phyloP scores from a whole-genome alignment of 2,329 filamentous ascomycete genomes.

The Colletotrichum karsti region DNA sequence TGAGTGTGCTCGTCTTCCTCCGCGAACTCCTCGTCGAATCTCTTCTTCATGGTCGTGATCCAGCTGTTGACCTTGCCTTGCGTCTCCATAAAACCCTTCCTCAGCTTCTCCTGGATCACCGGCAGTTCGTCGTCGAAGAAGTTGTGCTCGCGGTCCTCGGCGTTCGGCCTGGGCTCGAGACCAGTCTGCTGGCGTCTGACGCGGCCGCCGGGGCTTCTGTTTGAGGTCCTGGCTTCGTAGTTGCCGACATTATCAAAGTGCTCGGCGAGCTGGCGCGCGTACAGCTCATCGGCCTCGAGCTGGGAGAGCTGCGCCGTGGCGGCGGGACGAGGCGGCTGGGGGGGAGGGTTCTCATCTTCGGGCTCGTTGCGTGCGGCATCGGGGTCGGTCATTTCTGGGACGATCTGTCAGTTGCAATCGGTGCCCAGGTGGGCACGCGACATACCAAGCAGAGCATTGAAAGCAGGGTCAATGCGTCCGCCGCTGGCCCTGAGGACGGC shows the following conservation, averaged over 20 bases:
- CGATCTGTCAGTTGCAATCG: slow-evolving; percentile 19
- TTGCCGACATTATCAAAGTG: slow-evolving; percentile 77
- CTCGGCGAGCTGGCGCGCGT: slow-evolving; percentile 91
- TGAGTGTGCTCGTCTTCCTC: slow-evolving; percentile 67
- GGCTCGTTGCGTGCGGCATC: slow-evolving; percentile 66
- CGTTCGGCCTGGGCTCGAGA: slow-evolving; percentile 56
- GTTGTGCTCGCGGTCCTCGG: slow-evolving; percentile 78
- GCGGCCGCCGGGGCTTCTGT: slow-evolving; percentile 42
- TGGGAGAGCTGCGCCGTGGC: slow-evolving; percentile 73
- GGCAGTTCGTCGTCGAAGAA: slow-evolving; percentile 97
- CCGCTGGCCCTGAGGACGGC: slow-evolving; percentile 88
- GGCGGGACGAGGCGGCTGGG: slow-evolving; percentile 82
- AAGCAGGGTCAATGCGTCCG: slow-evolving; percentile 90
- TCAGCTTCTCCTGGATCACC: slow-evolving; percentile 89
- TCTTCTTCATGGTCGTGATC: slow-evolving; percentile 93
- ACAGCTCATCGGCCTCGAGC: slow-evolving; percentile 88
- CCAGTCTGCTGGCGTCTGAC: slow-evolving; percentile 49
- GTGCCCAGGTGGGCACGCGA: slow-evolving; percentile 3
- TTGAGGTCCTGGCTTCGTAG: slow-evolving; percentile 66
- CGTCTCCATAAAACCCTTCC: slow-evolving; percentile 94
- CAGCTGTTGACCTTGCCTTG: slow-evolving; percentile 92
- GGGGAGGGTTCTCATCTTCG: slow-evolving; percentile 72
- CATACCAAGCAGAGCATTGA: slow-evolving; percentile 89
- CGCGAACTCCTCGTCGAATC: slow-evolving; percentile 87
- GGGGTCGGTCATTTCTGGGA: slow-evolving; percentile 79